Conservation (phyloP, 1,284 basidiomycete genomes). For the Fomitopsis schrenkii region DNA sequence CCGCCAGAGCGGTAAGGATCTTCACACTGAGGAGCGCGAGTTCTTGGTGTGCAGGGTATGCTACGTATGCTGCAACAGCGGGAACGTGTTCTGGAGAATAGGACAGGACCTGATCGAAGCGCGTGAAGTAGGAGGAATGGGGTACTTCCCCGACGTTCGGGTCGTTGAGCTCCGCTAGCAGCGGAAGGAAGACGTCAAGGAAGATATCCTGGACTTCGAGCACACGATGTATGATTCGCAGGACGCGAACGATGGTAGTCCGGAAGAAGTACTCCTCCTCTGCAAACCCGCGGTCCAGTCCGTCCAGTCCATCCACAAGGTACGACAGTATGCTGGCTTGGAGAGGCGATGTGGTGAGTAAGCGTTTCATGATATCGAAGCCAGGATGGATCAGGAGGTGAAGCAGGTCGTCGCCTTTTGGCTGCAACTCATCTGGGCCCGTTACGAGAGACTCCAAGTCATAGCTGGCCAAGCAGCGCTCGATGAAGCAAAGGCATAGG, state of each 20-base stretch:
- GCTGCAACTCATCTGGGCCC: conserved; percentile 42
- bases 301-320: conserved; percentile 72
- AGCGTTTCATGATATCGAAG: conserved; percentile 79
- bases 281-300: conserved; percentile 68
- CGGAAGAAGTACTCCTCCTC: conserved; percentile 70
- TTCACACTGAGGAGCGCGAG: conserved; percentile 79
- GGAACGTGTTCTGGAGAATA: conserved; percentile 77
- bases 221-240: conserved; percentile 81
- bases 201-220: conserved; percentile 88
- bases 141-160: conserved; percentile 50
- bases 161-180: conserved; percentile 65
- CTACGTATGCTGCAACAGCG: conserved; percentile 80
- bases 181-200: conserved; percentile 83
- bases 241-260: conserved; percentile 72
- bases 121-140: conserved; percentile 66
- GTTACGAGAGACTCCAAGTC: conserved; percentile 67
- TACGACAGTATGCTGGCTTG: conserved; percentile 75
- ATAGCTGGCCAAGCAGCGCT: conserved; percentile 79
- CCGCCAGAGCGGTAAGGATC: conserved; percentile 70
- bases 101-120: conserved; percentile 80
- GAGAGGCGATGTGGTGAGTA: conserved; percentile 72
- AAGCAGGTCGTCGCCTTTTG: conserved; percentile 49
- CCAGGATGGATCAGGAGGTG: conserved; percentile 79
- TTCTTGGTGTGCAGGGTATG: conserved; percentile 69
- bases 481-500: conserved; percentile 80